Percentiles rank a stretch among this genome's conserved stretches.
These are phyloP conservation scores for Annulohypoxylon stygium DNA, from an alignment of 495 filamentous ascomycete genomes.

Conservation along the genomic window DNA sequence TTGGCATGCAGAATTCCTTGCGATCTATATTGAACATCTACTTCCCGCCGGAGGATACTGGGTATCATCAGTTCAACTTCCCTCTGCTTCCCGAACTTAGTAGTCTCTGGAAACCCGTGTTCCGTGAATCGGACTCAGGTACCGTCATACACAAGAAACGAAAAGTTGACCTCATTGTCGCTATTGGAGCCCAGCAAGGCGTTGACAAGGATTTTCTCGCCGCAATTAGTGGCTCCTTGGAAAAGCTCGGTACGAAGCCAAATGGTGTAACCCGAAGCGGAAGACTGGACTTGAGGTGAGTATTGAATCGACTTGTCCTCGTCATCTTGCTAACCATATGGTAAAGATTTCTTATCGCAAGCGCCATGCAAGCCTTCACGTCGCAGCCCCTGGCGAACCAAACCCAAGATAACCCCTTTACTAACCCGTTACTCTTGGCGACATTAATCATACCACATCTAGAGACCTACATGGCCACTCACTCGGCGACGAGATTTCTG, in stretches of 20 bases:
- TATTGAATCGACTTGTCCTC: too few relatives aligned
- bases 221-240: conserved; percentile 54
- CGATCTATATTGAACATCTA: conserved; percentile 55
- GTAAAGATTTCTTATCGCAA: conserved; percentile 61
- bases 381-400: conserved; percentile 59
- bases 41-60: conserved; percentile 53
- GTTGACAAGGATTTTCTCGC: conserved; percentile 55
- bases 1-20: conserved; percentile 58
- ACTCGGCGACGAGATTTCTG: conserved; percentile 58
- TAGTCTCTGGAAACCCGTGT: conserved; percentile 58
- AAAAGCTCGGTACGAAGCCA: conserved; percentile 57
- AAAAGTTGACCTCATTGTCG: conserved; percentile 60
- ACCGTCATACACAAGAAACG: conserved; percentile 37
- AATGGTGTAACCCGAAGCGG: conserved; percentile 56
- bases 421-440: conserved; percentile 58
- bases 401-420: conserved; percentile 61
- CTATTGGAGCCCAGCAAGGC: conserved; percentile 57
- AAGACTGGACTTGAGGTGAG: conserved; percentile 60
- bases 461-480: conserved; percentile 57
- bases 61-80: conserved; percentile 55
- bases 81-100: conserved; percentile 54
- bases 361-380: conserved; percentile 63
- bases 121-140: conserved; percentile 48
- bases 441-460: conserved; percentile 61
- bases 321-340: conserved; percentile 24